Conservation (phyloP, 2,329 filamentous ascomycete species). For the Thermomyces lanuginosus region DNA sequence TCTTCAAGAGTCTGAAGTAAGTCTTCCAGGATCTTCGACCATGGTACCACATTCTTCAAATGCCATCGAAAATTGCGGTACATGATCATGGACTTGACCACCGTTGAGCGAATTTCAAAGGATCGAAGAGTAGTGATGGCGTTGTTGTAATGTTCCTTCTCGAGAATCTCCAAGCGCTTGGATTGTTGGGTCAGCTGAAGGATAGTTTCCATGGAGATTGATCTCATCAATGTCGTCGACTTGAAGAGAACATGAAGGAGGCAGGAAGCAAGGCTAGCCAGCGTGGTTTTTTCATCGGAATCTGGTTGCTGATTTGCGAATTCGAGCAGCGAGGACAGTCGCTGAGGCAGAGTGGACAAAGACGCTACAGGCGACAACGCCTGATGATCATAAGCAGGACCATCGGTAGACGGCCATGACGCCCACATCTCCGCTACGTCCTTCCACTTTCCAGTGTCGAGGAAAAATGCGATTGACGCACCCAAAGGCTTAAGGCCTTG, state of each 20-base stretch:
- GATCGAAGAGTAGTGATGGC: conserved; percentile 16
- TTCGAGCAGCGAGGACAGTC: conserved; percentile 11
- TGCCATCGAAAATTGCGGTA: conserved; percentile 27
- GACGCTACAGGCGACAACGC: conserved; percentile 7
- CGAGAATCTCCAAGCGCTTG: conserved; percentile 11
- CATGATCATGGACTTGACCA: conserved; percentile 18
- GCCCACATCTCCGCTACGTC: conserved; percentile 17
- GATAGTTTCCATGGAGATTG: conserved; percentile 16
- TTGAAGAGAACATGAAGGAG: conserved; percentile 9
- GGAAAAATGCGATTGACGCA: conserved; percentile 16
- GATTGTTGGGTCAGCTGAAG: conserved; percentile 15
- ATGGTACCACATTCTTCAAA: conserved; percentile 11
- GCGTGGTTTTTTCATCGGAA: not conserved
- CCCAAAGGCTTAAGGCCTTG: conserved; percentile 12
- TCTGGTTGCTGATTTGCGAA: conserved; percentile 7
- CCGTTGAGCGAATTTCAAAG: conserved; percentile 13
- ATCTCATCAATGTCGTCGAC: conserved; percentile 12
- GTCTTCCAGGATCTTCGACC: conserved; percentile 10
- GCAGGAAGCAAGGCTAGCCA: conserved; percentile 2
- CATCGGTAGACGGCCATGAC: conserved; percentile 8
- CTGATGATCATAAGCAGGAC: conserved; percentile 6
- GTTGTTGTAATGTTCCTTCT: conserved; percentile 12
- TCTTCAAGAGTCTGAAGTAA: conserved; percentile 13
- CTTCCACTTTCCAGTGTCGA: conserved; percentile 18
- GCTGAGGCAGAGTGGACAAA: conserved; percentile 9